Base-by-base conservation (phyloP, 2,329 filamentous ascomycete species). In the Monosporascus sp. region DNA sequence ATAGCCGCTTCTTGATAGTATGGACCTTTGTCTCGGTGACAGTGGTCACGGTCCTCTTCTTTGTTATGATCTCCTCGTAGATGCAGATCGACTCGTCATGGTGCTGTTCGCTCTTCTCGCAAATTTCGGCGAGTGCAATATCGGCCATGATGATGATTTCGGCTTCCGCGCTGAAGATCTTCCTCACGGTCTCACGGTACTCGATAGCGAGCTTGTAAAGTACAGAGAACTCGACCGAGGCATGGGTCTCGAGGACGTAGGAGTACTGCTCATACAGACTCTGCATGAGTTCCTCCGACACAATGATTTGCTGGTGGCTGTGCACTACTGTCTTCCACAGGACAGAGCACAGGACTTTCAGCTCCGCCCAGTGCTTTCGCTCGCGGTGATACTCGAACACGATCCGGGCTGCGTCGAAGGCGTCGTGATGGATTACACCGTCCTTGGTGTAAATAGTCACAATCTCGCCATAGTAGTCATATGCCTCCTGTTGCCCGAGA, bases 1-100 rank as follows among this genome's bases (percentile, higher is more conserved):
- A 76, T 24, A 80, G 67, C 8, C 76, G 73, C 57, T 74, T 78
- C 64, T 78, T 80, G 58, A 79, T 72, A 0, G 70, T 76, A 20
- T 70, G 69, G 14, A 77, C 60, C 2, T 72, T 71, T 0, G 68
- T 70, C 52, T 72, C 63, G 0, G 64, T 69, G 50, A 65, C 59
- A 0, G 63, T 67, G 1, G 69, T 65, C 45, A 71, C 72, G 56
- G 57, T 75, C 52, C 63, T 68, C 50, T 48, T 68, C 61, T 58
- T 66, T 54, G 70, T 73, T 51, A 79, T 66, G 15, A 77, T 66
- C 54, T 76, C 68, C 53, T 78, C 75, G 55, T 79, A 79, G 31
- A 77, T 66, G 0, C 61, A 60, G 44, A 79, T 65, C 0, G 74
- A 72, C 53, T 78, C 73, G n/a, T 76, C 69, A 11, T 70, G 60